phyloP scores from a whole-genome alignment of 1,139 yeast genomes.

The Yamadazyma triangularis region DNA sequence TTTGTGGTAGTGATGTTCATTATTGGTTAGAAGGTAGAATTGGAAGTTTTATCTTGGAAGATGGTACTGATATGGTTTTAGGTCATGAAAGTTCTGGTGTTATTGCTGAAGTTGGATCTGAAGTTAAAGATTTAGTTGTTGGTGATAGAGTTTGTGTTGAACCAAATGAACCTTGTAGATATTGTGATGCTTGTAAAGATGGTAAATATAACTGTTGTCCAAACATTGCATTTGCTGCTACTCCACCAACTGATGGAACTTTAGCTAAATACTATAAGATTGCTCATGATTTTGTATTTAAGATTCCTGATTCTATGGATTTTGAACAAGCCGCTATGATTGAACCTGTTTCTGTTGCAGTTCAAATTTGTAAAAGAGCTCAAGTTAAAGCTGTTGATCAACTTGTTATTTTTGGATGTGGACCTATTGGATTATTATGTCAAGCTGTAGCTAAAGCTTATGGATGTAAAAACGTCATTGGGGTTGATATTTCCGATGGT shows the following conservation, averaged over 20 bases:
- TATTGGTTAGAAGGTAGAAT: constrained; percentile 76
- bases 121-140: constrained; percentile 54
- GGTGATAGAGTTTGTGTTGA: constrained; percentile 84
- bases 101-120: constrained; percentile 60
- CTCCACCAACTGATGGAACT: constrained; percentile 62
- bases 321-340: constrained; percentile 29
- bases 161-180: constrained; percentile 70
- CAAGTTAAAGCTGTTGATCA: constrained; percentile 20
- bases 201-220: constrained; percentile 82
- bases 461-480: constrained; percentile 26
- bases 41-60: constrained; percentile 62
- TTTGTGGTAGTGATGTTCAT: constrained; percentile 87
- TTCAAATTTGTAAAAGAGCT: constrained; percentile 26
- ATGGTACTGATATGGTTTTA: constrained; percentile 54
- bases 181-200: constrained; percentile 65
- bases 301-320: constrained; percentile 24
- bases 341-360: constrained; percentile 30
- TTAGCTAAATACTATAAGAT: constrained; percentile 58
- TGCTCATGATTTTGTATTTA: constrained; percentile 59
- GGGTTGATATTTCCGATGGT: constrained; percentile 25
- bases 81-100: constrained; percentile 79
- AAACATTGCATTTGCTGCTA: constrained; percentile 81
- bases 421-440: constrained; percentile 30
- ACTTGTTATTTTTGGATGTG: constrained; percentile 28
- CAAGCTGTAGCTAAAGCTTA: constrained; percentile 24